Evolutionary conservation across 2,329 filamentous ascomycete species (phyloP).

Genomic region (Neofusicoccum cordaticola): DNA sequence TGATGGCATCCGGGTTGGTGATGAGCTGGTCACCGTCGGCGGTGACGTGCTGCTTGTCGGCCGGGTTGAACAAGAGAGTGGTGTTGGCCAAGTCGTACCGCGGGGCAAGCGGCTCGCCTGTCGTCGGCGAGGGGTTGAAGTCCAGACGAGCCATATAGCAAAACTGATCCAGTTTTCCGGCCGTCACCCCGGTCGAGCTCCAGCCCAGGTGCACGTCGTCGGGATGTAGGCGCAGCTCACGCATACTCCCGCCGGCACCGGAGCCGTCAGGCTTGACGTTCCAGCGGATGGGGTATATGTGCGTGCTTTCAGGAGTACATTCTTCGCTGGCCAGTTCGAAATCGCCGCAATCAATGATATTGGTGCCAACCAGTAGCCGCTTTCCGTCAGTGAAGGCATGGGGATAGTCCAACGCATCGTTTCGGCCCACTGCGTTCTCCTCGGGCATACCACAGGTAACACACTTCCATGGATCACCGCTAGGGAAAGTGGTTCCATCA

Average conservation of each 20-base stretch:
- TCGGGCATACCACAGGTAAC: constrained; percentile 44
- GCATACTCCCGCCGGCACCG: constrained; percentile 31
- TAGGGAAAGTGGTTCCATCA: constrained; percentile 41
- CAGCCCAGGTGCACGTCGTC: constrained; percentile 46
- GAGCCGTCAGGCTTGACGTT: constrained; percentile 31
- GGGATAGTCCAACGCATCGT: constrained; percentile 38
- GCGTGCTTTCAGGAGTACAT: constrained; percentile 37
- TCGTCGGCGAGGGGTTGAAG: constrained; percentile 39
- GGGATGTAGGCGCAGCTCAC: constrained; percentile 48
- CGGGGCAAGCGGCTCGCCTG: constrained; percentile 28
- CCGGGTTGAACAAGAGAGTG: constrained; percentile 33
- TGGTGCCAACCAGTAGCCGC: constrained; percentile 32
- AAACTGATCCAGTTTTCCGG: constrained; percentile 26
- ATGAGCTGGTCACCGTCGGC: constrained; percentile 28
- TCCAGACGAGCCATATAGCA: constrained; percentile 39
- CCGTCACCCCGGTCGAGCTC: constrained; percentile 35
- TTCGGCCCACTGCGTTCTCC: constrained; percentile 28
- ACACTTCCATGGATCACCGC: constrained; percentile 50
- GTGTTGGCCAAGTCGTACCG: constrained; percentile 44
- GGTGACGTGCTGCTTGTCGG: constrained; percentile 22
- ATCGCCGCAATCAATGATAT: constrained; percentile 38
- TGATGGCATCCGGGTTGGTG: constrained; percentile 32
- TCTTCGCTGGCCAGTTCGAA: constrained; percentile 32
- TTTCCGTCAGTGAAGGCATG: constrained; percentile 43
- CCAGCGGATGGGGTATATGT: constrained; percentile 45